phyloP scores from a whole-genome alignment of 768 basidiomycete genomes.

The Serendipita indica region DNA sequence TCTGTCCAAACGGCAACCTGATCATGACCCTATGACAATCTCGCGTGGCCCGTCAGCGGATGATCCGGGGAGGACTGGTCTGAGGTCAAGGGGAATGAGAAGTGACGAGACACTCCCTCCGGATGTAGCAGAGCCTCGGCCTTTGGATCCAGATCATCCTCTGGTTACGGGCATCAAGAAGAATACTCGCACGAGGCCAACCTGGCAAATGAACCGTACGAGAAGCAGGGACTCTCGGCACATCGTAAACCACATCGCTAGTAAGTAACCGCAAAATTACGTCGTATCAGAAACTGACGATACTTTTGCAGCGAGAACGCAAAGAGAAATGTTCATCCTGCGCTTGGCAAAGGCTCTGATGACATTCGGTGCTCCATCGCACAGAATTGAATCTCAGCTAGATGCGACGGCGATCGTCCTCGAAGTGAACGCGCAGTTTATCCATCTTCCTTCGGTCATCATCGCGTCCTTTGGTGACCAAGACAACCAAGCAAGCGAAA shows the following conservation, averaged over 20 bases:
- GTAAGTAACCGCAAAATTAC: slow-evolving; percentile 27
- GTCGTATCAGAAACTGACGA: neutral
- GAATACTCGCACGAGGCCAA: slow-evolving; percentile 36
- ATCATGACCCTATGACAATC: slow-evolving; percentile 8
- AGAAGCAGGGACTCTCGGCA: slow-evolving; percentile 27
- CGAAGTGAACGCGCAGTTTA: slow-evolving; percentile 83
- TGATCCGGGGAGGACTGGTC: slow-evolving; percentile 13
- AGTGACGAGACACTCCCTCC: slow-evolving; percentile 21
- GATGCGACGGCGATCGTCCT: slow-evolving; percentile 77
- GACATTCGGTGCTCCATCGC: slow-evolving; percentile 85
- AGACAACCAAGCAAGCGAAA: slow-evolving; percentile 64
- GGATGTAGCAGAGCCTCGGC: slow-evolving; percentile 32
- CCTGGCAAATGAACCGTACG: slow-evolving; percentile 50
- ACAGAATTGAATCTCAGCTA: slow-evolving; percentile 86
- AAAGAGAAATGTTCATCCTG: slow-evolving; percentile 74
- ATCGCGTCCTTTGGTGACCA: slow-evolving; percentile 73
- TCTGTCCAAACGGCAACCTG: slow-evolving; percentile 20
- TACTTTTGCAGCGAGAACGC: slow-evolving; percentile 45
- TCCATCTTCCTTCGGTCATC: slow-evolving; percentile 64
- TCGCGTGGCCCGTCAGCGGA: slow-evolving; percentile 14
- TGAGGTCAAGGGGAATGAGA: slow-evolving; percentile 20
- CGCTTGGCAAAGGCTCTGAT: slow-evolving; percentile 77
- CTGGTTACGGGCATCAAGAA: slow-evolving; percentile 43
- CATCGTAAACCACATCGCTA: slow-evolving; percentile 63
- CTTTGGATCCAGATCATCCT: slow-evolving; percentile 61